phyloP scores from a whole-genome alignment of 1,284 basidiomycete species.

The Farysia itapuensis region DNA sequence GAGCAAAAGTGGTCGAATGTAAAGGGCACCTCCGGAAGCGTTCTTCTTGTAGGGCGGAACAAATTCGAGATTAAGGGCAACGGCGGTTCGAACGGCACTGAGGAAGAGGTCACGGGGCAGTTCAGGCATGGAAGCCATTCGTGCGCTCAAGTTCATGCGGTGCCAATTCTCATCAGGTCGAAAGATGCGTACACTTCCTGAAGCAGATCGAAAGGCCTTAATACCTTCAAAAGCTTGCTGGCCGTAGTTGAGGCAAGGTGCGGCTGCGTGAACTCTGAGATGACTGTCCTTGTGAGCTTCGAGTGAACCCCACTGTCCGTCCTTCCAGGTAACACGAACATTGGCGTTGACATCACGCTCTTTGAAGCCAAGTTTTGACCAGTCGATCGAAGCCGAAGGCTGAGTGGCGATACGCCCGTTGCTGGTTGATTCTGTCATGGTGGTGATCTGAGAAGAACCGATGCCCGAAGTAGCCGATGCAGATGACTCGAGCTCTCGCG shows the following conservation, averaged over 20 bases:
- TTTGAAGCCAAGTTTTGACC: slow-evolving; percentile 40
- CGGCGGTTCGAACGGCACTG: slow-evolving; percentile 48
- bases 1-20: slow-evolving; percentile 53
- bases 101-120: slow-evolving; percentile 48
- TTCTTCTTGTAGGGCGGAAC: slow-evolving; percentile 57
- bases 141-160: slow-evolving; percentile 55
- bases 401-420: slow-evolving; percentile 27
- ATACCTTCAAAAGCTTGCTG: slow-evolving; percentile 59
- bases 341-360: slow-evolving; percentile 41
- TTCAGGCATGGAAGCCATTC: slow-evolving; percentile 54
- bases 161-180: slow-evolving; percentile 59
- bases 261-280: slow-evolving; percentile 55
- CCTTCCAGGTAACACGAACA: slow-evolving; percentile 32
- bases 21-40: slow-evolving; percentile 49
- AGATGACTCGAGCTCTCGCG: too few relatives aligned
- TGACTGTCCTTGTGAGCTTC: slow-evolving; percentile 50
- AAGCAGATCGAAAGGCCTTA: slow-evolving; percentile 53
- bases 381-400: slow-evolving; percentile 27
- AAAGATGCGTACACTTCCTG: slow-evolving; percentile 56
- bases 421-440: too few relatives aligned
- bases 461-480: background rate
- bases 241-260: slow-evolving; percentile 59
- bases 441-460: background rate
- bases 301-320: slow-evolving; percentile 49
- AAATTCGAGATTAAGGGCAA: slow-evolving; percentile 59